phyloP scores from a whole-genome alignment of 2,329 filamentous ascomycete species.

The Xylariaceae sp. region DNA sequence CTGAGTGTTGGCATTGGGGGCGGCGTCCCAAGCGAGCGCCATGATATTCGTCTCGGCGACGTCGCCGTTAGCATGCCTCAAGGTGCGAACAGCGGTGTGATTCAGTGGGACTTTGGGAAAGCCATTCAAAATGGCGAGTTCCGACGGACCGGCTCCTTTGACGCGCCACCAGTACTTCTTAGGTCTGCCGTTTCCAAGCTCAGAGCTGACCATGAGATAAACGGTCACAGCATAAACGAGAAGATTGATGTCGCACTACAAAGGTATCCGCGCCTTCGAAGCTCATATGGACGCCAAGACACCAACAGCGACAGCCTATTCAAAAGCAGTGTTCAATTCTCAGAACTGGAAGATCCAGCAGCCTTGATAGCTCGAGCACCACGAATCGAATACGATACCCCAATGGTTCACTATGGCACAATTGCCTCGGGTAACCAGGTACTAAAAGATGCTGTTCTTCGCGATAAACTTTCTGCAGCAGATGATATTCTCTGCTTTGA shows the following conservation, averaged over 20 bases:
- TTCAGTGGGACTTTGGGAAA: constrained; percentile 10
- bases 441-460: not conserved
- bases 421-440: constrained; percentile 15
- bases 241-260: too few relatives aligned
- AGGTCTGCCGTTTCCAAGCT: constrained; percentile 9
- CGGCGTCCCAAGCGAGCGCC: constrained; percentile 2
- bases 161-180: not conserved
- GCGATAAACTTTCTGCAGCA: not conserved
- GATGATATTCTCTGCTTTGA: constrained; percentile 12
- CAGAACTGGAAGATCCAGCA: too few relatives aligned
- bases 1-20: constrained; percentile 16
- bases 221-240: too few relatives aligned
- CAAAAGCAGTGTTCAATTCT: too few relatives aligned
- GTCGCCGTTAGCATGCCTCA: constrained; percentile 13
- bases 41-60: constrained; percentile 16
- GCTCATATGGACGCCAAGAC: too few relatives aligned
- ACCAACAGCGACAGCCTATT: too few relatives aligned
- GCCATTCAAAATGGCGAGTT: too few relatives aligned
- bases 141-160: too few relatives aligned
- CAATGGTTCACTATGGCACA: constrained; percentile 14
- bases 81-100: not conserved
- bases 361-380: too few relatives aligned
- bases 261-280: too few relatives aligned
- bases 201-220: too few relatives aligned
- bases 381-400: too few relatives aligned